phyloP scores from a whole-genome alignment of 1,284 basidiomycete species.

The Austroboletus novae-zelandiae region DNA sequence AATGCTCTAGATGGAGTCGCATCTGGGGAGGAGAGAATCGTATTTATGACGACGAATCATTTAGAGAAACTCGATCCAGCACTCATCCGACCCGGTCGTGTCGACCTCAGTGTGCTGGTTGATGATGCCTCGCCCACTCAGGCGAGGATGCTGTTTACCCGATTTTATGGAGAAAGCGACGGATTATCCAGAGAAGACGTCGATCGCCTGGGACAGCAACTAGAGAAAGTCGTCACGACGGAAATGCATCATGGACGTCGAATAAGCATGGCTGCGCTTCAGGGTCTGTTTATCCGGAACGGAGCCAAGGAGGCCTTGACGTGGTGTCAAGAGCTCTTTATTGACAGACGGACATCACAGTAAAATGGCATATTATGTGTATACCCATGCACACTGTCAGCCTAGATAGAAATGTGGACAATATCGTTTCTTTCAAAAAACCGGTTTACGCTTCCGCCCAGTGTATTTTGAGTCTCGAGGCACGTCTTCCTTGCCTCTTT shows the following conservation, averaged over 20 bases:
- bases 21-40: slow-evolving; percentile 93
- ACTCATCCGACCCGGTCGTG: slow-evolving; percentile 91
- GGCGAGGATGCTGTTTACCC: slow-evolving; percentile 75
- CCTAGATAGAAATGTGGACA: background rate
- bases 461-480: slow-evolving; percentile 82
- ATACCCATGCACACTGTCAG: slow-evolving; percentile 2
- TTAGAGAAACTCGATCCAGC: slow-evolving; percentile 82
- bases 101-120: slow-evolving; percentile 84
- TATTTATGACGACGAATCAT: slow-evolving; percentile 99
- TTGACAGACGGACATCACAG: slow-evolving; percentile 33
- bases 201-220: slow-evolving; percentile 44
- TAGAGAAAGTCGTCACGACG: slow-evolving; percentile 53
- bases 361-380: slow-evolving; percentile 8
- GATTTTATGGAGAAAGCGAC: slow-evolving; percentile 73
- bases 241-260: slow-evolving; percentile 52
- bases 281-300: slow-evolving; percentile 88
- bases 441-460: slow-evolving; percentile 66
- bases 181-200: slow-evolving; percentile 35
- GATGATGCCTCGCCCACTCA: slow-evolving; percentile 88
- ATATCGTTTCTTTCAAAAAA: slow-evolving; percentile 52
- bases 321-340: slow-evolving; percentile 54
- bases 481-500: slow-evolving; percentile 77
- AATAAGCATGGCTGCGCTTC: slow-evolving; percentile 91
- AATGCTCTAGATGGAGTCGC: slow-evolving; percentile 98
- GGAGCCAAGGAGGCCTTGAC: slow-evolving; percentile 60